These are phyloP conservation scores for Acacia pycnantha DNA, from an alignment of 331 rosid species.

Conservation along the genomic window DNA sequence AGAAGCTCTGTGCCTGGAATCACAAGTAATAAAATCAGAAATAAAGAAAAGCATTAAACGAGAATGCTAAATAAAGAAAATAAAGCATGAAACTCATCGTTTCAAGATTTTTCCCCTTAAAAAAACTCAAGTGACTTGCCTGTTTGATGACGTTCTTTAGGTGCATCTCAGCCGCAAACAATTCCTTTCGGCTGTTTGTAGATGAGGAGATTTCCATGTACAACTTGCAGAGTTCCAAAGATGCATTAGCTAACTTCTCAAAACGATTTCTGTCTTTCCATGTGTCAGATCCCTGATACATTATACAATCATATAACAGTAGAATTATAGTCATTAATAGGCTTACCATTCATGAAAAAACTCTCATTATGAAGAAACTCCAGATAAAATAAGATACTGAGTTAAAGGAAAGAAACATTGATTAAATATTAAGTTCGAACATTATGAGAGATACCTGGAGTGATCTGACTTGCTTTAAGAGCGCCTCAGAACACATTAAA, in stretches of 20 bases:
- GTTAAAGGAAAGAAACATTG: background rate
- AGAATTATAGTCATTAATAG: constrained; percentile 7
- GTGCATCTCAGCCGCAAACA: constrained; percentile 84
- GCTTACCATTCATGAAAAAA: constrained; percentile 11
- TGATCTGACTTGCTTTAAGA: constrained; percentile 92
- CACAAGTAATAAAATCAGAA: constrained; percentile 8
- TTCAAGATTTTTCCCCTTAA: background rate
- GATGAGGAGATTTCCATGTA: constrained; percentile 72
- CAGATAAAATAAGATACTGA: background rate
- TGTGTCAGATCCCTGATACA: constrained; percentile 79
- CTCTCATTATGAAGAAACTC: background rate
- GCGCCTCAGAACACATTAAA: constrained; percentile 90
- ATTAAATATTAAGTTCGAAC: background rate
- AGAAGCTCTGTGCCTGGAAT: constrained; percentile 66
- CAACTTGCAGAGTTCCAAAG: constrained; percentile 85
- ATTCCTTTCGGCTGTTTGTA: constrained; percentile 61
- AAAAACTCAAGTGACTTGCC: constrained; percentile 47
- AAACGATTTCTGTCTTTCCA: constrained; percentile 79
- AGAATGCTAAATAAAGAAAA: background rate
- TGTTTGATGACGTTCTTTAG: constrained; percentile 77
- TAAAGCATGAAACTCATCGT: background rate
- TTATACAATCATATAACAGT: background rate
- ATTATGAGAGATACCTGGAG: constrained; percentile 68
- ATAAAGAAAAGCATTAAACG: background rate
- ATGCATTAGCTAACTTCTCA: constrained; percentile 76